phyloP scores from a whole-genome alignment of 495 filamentous ascomycete species.

The Trichoderma gamsii region DNA sequence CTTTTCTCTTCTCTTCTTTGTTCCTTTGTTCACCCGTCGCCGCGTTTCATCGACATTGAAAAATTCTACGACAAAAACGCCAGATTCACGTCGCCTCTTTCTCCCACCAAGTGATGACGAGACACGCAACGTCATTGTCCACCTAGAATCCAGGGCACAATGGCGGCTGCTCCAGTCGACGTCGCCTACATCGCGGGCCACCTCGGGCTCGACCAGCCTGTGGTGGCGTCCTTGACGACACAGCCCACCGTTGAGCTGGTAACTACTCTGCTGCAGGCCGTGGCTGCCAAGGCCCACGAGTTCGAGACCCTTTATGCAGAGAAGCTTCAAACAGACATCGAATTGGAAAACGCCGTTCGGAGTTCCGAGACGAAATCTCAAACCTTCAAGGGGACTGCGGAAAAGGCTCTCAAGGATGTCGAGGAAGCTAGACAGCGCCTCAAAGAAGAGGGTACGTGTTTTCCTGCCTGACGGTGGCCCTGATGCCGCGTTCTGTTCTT shows the following conservation, averaged over 20 bases:
- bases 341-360: conserved; percentile 81
- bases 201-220: conserved; percentile 62
- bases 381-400: conserved; percentile 68
- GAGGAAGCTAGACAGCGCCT: conserved; percentile 72
- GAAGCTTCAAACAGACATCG: conserved; percentile 81
- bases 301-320: conserved; percentile 71
- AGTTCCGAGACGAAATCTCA: conserved; percentile 73
- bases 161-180: conserved; percentile 73
- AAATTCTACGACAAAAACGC: neutral
- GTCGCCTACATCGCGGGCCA: conserved; percentile 68
- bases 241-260: conserved; percentile 75
- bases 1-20: neutral
- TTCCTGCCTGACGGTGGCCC: neutral
- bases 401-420: conserved; percentile 75
- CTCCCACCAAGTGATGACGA: conserved; percentile 5
- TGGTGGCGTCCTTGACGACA: conserved; percentile 58
- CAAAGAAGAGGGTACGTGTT: conserved; percentile 66
- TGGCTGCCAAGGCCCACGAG: conserved; percentile 71
- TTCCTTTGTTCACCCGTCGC: neutral
- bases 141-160: conserved; percentile 26
- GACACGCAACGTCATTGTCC: conserved; percentile 6
- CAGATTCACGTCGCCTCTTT: neutral
- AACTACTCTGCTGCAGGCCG: conserved; percentile 55
- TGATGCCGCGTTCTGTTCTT: neutral
- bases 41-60: neutral